Evolutionary conservation across 2,329 filamentous ascomycete species (phyloP).

Genomic region (Fusarium sp.): DNA sequence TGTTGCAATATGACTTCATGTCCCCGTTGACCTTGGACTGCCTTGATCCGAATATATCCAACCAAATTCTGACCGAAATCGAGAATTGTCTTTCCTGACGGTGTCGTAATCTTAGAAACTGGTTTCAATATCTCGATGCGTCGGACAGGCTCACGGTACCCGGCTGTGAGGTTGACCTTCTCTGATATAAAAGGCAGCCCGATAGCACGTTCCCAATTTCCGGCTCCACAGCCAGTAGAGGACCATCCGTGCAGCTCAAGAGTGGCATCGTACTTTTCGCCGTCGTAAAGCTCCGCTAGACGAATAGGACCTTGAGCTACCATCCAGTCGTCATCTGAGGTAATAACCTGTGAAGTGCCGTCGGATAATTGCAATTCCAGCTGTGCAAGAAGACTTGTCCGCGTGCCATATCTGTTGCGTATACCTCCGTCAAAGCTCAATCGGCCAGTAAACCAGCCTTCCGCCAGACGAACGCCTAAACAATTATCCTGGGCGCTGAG

Average conservation of each 20-base stretch:
- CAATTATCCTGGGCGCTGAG: slow-evolving; percentile 46
- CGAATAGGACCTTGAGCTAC: slow-evolving; percentile 53
- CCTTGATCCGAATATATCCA: slow-evolving; percentile 60
- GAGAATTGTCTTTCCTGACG: slow-evolving; percentile 60
- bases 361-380: slow-evolving; percentile 55
- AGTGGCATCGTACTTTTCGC: slow-evolving; percentile 63
- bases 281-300: slow-evolving; percentile 63
- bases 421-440: slow-evolving; percentile 49
- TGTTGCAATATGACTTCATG: slow-evolving; percentile 62
- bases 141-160: slow-evolving; percentile 61
- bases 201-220: slow-evolving; percentile 32
- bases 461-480: slow-evolving; percentile 54
- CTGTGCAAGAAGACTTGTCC: slow-evolving; percentile 56
- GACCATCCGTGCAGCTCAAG: slow-evolving; percentile 44
- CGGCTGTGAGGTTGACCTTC: slow-evolving; percentile 51
- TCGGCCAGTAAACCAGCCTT: slow-evolving; percentile 64
- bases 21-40: slow-evolving; percentile 53
- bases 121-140: slow-evolving; percentile 52
- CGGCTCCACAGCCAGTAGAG: not conserved
- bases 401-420: slow-evolving; percentile 55
- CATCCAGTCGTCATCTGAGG: slow-evolving; percentile 58
- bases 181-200: slow-evolving; percentile 27
- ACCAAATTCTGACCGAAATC: slow-evolving; percentile 72
- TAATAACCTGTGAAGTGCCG: slow-evolving; percentile 47
- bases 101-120: slow-evolving; percentile 50